phyloP scores from a whole-genome alignment of 1,284 basidiomycete genomes.

The Schizophyllum commune region DNA sequence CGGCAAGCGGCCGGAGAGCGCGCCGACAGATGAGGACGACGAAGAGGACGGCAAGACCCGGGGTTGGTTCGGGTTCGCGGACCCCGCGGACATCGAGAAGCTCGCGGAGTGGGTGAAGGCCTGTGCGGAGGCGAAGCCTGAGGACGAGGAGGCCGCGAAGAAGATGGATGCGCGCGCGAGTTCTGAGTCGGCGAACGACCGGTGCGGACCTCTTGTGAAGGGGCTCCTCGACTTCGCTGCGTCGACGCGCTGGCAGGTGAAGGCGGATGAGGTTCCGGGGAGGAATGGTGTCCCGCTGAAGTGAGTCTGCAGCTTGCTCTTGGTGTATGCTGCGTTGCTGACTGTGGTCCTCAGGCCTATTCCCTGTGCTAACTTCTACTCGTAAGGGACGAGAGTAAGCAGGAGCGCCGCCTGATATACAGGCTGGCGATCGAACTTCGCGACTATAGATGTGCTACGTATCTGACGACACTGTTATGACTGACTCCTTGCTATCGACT shows the following conservation, averaged over 20 bases:
- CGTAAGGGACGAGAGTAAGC: not conserved
- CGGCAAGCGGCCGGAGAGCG: conserved; percentile 32
- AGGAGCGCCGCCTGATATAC: no score
- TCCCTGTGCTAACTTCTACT: not conserved
- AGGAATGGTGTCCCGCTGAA: not conserved
- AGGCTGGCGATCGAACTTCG: no score
- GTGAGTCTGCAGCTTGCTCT: not conserved
- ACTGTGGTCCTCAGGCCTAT: not conserved
- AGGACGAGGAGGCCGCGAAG: not conserved
- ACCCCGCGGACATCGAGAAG: conserved; percentile 53
- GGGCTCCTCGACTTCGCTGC: not conserved
- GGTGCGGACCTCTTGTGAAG: not conserved
- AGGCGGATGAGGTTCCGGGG: not conserved
- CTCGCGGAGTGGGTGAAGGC: conserved; percentile 52
- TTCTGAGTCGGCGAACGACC: not conserved
- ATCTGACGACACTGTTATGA: no score
- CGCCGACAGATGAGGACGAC: conserved; percentile 15
- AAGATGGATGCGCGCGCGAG: not conserved
- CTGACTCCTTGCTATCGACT: no score
- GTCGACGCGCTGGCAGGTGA: not conserved
- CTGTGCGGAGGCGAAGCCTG: conserved; percentile 10
- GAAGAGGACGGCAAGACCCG: conserved; percentile 27
- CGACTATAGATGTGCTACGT: no score
- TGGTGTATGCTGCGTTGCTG: not conserved
- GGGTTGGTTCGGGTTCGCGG: conserved; percentile 70